Conservation (phyloP, 2,329 filamentous ascomycete genomes). For the Periconia macrospinosa region DNA sequence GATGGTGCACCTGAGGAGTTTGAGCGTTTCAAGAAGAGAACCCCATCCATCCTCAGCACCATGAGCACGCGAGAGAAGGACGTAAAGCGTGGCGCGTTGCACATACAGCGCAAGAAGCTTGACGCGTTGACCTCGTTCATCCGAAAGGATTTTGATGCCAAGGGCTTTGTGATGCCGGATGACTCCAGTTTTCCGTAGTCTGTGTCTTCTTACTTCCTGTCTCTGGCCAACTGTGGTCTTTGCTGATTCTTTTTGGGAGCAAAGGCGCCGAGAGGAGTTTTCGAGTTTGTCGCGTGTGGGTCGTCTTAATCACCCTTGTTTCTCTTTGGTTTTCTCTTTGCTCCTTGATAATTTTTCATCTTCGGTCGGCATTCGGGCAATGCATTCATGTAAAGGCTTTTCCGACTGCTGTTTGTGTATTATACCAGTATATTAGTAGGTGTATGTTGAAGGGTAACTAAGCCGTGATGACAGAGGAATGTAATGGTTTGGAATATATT, state of each 20-base stretch:
- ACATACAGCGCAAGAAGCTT: slow-evolving; percentile 52
- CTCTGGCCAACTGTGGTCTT: background rate
- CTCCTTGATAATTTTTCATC: too few species aligned
- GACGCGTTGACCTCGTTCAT: slow-evolving; percentile 50
- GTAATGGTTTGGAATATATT: too few species aligned
- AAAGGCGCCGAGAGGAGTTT: background rate
- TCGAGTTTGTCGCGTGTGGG: too few species aligned
- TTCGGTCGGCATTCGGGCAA: too few species aligned
- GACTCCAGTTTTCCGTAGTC: slow-evolving; percentile 40
- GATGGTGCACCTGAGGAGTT: background rate
- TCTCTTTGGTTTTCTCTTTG: too few species aligned
- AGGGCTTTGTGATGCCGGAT: slow-evolving; percentile 53
- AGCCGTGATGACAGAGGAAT: too few species aligned
- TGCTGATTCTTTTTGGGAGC: background rate
- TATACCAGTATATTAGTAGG: too few species aligned
- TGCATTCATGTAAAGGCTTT: too few species aligned
- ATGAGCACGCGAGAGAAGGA: slow-evolving; percentile 42
- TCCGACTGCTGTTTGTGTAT: too few species aligned
- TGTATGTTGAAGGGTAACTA: too few species aligned
- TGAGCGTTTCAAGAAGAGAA: slow-evolving; percentile 16
- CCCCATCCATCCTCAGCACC: slow-evolving; percentile 39
- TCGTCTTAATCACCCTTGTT: too few species aligned
- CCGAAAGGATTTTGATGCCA: slow-evolving; percentile 46
- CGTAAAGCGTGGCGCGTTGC: slow-evolving; percentile 45
- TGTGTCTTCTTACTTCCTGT: background rate